A percentile compares a stretch with the other conserved stretches of the same genome.
phyloP scores from a whole-genome alignment of 2,329 filamentous ascomycete species.

The Fusarium staphyleae region DNA sequence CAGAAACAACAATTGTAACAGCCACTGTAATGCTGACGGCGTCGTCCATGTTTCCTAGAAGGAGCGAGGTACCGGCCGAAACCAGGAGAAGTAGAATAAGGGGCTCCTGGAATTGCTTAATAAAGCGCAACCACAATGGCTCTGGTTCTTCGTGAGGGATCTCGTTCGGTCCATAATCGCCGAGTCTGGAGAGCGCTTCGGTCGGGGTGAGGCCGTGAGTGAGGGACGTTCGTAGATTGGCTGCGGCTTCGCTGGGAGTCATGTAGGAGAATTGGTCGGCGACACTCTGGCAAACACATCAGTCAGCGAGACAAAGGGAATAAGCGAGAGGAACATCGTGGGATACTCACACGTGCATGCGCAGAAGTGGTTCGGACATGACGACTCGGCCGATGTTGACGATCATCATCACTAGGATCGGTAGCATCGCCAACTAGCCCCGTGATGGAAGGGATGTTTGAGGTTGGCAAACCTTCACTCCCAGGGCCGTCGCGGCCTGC shows the following conservation, averaged over 20 bases:
- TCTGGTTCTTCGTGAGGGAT: constrained; percentile 93
- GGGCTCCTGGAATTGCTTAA: constrained; percentile 97
- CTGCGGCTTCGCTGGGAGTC: constrained; percentile 78
- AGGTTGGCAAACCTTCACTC: constrained; percentile 44
- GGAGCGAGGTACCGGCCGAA: constrained; percentile 85
- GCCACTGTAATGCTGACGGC: constrained; percentile 94
- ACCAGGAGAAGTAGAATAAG: constrained; percentile 90
- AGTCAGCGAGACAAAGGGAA: constrained; percentile 10
- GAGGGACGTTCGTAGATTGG: constrained; percentile 81
- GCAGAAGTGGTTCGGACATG: constrained; percentile 61
- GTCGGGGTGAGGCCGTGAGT: constrained; percentile 79
- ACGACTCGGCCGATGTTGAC: constrained; percentile 41
- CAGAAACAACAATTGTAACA: constrained; percentile 94
- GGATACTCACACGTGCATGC: constrained; percentile 59
- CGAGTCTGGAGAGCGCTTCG: constrained; percentile 81
- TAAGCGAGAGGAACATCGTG: not conserved
- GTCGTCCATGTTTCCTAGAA: constrained; percentile 94
- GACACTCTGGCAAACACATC: constrained; percentile 50
- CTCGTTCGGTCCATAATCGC: constrained; percentile 88
- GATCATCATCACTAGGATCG: constrained; percentile 40
- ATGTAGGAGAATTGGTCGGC: constrained; percentile 71
- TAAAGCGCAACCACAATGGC: constrained; percentile 91
- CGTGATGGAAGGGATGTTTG: constrained; percentile 46
- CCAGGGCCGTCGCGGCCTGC: constrained; percentile 44
- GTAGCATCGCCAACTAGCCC: constrained; percentile 38